Base-by-base conservation (phyloP, 1,284 basidiomycete genomes). In the Ganoderma leucocontextum region DNA sequence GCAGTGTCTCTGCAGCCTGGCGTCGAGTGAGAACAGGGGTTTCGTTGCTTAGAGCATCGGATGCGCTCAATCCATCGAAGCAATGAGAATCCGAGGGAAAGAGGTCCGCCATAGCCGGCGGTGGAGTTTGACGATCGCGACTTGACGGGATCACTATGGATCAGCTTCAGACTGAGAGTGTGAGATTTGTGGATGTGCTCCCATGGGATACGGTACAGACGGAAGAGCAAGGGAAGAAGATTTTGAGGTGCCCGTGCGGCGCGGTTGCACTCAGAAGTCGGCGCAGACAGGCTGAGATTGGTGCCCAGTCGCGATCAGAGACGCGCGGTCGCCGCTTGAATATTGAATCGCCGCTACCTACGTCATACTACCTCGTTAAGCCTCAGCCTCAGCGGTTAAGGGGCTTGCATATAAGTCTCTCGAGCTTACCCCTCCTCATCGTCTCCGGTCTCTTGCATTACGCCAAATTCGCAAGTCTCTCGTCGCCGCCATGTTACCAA, bases 1-100 rank as follows among this genome's bases (percentile, higher is more conserved):
- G 38, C 2, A 71, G 22, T 9, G 38, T 22, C 19, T 71, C 67
- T 15, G 64, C 19, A 1, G 64, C 62, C n/a, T 19, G 41, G 6
- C 67, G 62, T 52, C 64, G 63, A 1, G 55, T 41, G 19, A 42
- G 15, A 8, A 17, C 15, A 3, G 35, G 61, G 10, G 35, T 19
- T 38, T 52, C 33, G n/a, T 52, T 62, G 22, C 35, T 13, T 3
- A 12, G 25, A 4, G 8, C 8, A 3, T 29, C 47, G 2, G 47
- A 9, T 29, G 61, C 44, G 3, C n/a, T 35, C 19, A 55, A 19
- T 9, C 29, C 17, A 2, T 35, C 3, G 29, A 55, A 55, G 29
- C 17, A 22, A 49, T 15, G 47, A 10, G n/a, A 17, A n/a, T 49
- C 47, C 33, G 29, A 35, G 15, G 17, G 52, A 33, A 55, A 35